Percentiles rank a stretch among this genome's conserved stretches.
Conservation (phyloP, 306 rosid species). For the Ochetophila trinervis region DNA sequence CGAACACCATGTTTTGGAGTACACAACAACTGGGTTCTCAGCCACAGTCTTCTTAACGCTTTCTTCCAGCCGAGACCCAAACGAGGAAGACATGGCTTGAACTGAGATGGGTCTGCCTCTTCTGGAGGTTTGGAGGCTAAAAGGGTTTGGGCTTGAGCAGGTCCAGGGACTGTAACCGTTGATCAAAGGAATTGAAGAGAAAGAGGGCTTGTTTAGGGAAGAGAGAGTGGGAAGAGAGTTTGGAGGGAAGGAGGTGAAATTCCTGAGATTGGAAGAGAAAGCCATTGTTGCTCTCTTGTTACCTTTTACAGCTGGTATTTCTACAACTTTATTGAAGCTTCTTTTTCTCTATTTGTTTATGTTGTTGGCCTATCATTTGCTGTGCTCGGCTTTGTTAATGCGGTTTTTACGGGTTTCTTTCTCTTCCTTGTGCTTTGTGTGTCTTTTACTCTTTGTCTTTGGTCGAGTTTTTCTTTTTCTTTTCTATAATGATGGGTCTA, state of each 20-base stretch:
- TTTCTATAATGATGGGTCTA: no score
- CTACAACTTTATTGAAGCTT: slow-evolving; percentile 8
- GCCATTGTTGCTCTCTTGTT: slow-evolving; percentile 38
- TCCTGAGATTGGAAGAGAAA: slow-evolving; percentile 30
- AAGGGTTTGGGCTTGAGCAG: slow-evolving; percentile 13
- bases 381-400: not conserved
- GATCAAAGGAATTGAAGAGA: slow-evolving; percentile 30
- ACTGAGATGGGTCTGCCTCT: slow-evolving; percentile 32
- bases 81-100: slow-evolving; percentile 67
- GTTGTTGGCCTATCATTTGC: no score
- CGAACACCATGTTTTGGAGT: slow-evolving; percentile 98
- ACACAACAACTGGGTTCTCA: slow-evolving; percentile 71
- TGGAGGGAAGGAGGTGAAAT: slow-evolving; percentile 24
- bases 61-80: slow-evolving; percentile 95
- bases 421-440: not conserved
- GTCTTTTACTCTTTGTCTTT: no score
- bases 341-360: not conserved
- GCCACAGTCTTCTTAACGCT: slow-evolving; percentile 66
- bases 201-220: slow-evolving; percentile 29
- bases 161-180: slow-evolving; percentile 18
- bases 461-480: no score
- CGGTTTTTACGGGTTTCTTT: not conserved
- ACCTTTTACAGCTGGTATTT: slow-evolving; percentile 1
- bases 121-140: slow-evolving; percentile 26
- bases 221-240: slow-evolving; percentile 34